Evolutionary conservation across 768 basidiomycete species (phyloP).

Genomic region (Symmetrospora coprosmae): DNA sequence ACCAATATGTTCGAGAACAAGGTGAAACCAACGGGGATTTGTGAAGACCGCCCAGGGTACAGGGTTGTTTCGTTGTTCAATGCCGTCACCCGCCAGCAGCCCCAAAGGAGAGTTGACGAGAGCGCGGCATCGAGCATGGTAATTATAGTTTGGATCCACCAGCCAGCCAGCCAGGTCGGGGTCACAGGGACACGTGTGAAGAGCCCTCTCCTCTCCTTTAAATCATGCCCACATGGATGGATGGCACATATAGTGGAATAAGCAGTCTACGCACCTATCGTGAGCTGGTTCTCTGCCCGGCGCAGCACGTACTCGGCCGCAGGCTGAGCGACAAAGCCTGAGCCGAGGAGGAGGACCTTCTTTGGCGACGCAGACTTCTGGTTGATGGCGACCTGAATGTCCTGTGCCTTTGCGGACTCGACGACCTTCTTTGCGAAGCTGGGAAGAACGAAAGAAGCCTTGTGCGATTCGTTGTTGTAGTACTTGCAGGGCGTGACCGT

Average conservation of each 20-base stretch:
- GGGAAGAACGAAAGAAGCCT: slow-evolving; percentile 73
- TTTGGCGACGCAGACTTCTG: slow-evolving; percentile 36
- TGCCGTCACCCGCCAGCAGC: no score
- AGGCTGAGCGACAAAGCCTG: slow-evolving; percentile 90
- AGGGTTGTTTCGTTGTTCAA: no score
- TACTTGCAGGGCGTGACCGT: slow-evolving; percentile 55
- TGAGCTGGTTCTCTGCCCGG: slow-evolving; percentile 63
- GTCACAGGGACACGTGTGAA: no score
- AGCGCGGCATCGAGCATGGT: no score
- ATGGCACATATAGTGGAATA: not conserved
- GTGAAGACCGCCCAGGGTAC: no score
- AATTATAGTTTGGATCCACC: no score
- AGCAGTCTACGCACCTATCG: slow-evolving; percentile 53
- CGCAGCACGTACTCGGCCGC: slow-evolving; percentile 85
- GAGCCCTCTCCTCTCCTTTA: no score
- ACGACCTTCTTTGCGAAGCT: slow-evolving; percentile 69
- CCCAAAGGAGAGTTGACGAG: no score
- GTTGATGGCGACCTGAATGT: not conserved
- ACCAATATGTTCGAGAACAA: no score
- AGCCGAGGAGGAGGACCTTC: slow-evolving; percentile 75
- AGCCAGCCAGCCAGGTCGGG: no score
- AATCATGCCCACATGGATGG: not conserved
- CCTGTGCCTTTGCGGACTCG: slow-evolving; percentile 39
- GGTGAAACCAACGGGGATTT: no score
- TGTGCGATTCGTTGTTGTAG: slow-evolving; percentile 71